These are phyloP conservation scores for Rubia balearica DNA, from an alignment of 305 asterid species.

Conservation along the genomic window DNA sequence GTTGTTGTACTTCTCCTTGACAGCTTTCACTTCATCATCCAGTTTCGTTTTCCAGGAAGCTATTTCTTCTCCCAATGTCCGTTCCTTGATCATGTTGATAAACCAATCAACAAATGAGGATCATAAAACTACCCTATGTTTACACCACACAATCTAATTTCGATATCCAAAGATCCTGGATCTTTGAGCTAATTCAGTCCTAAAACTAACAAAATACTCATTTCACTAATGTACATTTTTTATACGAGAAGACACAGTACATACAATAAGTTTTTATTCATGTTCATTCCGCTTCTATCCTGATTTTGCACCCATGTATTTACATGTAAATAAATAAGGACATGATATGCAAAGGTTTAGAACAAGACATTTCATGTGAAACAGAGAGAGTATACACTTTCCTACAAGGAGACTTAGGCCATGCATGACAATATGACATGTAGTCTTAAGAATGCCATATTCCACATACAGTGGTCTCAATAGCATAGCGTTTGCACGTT, in stretches of 20 bases:
- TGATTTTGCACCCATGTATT: not conserved
- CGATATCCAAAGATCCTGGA: not conserved
- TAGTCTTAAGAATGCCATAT: not conserved
- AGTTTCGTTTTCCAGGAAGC: conserved; percentile 71
- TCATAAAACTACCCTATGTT: not conserved
- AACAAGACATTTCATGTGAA: not conserved
- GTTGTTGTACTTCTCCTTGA: conserved; percentile 45
- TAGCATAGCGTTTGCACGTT: not conserved
- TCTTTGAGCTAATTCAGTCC: conserved; percentile 1
- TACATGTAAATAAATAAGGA: no score
- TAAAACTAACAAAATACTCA: not conserved
- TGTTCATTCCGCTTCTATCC: not conserved
- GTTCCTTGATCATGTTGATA: conserved; percentile 57
- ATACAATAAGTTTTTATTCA: not conserved
- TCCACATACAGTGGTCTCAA: not conserved
- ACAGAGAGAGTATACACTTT: not conserved
- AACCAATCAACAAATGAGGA: conserved; percentile 21
- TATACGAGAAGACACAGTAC: not conserved
- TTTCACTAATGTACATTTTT: not conserved
- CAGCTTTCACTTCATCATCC: conserved; percentile 42
- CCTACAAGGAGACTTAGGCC: not conserved
- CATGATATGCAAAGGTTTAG: not conserved
- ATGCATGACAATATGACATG: not conserved
- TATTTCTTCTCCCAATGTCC: conserved; percentile 59
- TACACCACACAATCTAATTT: not conserved